Evolutionary conservation across 129 eudicot species (phyloP).

Genomic region (Erigeron canadensis): DNA sequence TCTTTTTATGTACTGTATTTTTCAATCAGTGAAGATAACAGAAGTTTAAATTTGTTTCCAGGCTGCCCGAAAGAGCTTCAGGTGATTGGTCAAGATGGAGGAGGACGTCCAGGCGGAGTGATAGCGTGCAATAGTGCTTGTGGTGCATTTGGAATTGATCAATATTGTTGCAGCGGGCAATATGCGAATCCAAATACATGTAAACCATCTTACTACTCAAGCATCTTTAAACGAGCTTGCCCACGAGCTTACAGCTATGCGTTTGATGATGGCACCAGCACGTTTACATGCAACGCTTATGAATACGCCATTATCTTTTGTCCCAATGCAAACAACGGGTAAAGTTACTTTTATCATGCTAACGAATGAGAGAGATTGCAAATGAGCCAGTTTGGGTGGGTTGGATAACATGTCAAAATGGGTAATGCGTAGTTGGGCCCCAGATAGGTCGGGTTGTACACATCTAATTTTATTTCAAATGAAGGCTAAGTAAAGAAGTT

Average conservation of each 20-base stretch:
- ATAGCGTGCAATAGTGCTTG: constrained; percentile 94
- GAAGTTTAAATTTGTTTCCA: constrained; percentile 20
- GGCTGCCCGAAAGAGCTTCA: constrained; percentile 98
- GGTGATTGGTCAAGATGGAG: constrained; percentile 55
- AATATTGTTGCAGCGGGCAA: constrained; percentile 94
- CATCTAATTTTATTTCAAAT: too few species aligned
- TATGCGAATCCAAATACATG: constrained; percentile 85
- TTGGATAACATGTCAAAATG: neutral
- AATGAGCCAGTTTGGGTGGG: neutral
- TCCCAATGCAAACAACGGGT: constrained; percentile 60
- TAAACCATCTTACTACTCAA: constrained; percentile 69
- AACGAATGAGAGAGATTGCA: neutral
- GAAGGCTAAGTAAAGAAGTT: neutral
- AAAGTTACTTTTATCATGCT: constrained; percentile 9
- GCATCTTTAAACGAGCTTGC: constrained; percentile 81
- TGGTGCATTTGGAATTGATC: constrained; percentile 75
- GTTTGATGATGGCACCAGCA: constrained; percentile 92
- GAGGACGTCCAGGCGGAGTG: constrained; percentile 44
- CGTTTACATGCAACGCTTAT: constrained; percentile 83
- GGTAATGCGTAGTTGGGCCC: neutral
- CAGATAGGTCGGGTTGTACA: neutral
- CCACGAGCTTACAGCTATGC: constrained; percentile 96
- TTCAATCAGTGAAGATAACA: neutral
- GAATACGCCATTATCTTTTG: constrained; percentile 77
- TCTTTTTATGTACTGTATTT: neutral